Percentiles rank a stretch among this genome's conserved stretches.
Conservation (phyloP, 331 rosid genomes). For the Stylosanthes scabra region DNA sequence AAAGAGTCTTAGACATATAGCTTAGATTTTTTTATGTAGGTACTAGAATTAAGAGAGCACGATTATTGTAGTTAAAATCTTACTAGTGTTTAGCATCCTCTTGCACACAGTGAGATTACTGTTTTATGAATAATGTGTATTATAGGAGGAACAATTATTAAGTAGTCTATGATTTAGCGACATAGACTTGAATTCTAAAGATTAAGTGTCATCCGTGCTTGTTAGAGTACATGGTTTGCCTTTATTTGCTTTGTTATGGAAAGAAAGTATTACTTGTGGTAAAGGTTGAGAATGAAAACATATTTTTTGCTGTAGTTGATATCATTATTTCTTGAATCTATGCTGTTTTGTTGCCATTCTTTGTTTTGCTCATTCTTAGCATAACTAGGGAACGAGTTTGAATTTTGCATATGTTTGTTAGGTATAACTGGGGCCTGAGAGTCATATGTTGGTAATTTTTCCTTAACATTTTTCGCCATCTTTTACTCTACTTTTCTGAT, state of each 20-base stretch:
- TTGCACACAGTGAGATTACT: background rate
- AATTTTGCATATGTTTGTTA: constrained; percentile 15
- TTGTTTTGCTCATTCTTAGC: constrained; percentile 20
- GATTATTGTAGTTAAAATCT: background rate
- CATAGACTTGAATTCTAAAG: background rate
- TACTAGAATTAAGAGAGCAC: background rate
- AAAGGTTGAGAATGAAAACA: constrained; percentile 18
- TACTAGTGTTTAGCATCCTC: background rate
- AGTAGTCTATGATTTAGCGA: background rate
- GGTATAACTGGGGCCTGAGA: constrained; percentile 1
- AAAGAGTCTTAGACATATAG: background rate
- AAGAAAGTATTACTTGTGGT: background rate
- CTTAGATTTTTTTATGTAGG: background rate
- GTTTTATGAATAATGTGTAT: background rate
- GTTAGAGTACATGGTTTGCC: constrained; percentile 13
- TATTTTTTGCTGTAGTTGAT: background rate
- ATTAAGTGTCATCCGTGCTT: constrained; percentile 17
- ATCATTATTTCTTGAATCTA: constrained; percentile 19
- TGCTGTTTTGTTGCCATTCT: background rate
- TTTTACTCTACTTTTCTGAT: background rate
- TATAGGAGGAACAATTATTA: background rate
- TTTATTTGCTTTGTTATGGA: constrained; percentile 9
- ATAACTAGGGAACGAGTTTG: constrained; percentile 21
- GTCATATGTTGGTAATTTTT: background rate
- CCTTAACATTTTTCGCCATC: background rate